Evolutionary conservation across 208 protist genomes (phyloP).

Genomic region (Trypanosoma theileri): DNA sequence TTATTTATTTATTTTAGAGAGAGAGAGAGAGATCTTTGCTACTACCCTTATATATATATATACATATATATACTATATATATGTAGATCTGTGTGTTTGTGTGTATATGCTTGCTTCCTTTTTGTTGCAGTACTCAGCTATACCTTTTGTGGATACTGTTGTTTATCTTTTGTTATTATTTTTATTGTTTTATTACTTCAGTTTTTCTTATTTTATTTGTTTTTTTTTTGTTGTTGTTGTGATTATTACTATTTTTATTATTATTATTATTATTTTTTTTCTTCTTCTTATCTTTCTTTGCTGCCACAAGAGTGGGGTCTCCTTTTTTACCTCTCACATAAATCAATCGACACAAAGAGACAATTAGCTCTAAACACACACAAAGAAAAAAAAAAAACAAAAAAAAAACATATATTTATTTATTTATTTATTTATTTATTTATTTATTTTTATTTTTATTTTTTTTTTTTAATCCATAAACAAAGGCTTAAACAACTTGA

Average conservation of each 20-base stretch:
- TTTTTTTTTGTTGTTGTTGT: background rate
- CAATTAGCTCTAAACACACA: background rate
- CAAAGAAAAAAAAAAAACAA: constrained; percentile 8
- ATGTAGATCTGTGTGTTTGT: background rate
- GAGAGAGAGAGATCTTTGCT: background rate
- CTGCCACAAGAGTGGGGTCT: no score
- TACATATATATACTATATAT: no score
- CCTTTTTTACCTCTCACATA: background rate
- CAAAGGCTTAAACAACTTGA: no score
- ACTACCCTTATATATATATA: no score
- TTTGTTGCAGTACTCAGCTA: background rate
- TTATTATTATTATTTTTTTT: no score
- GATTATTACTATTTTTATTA: no score
- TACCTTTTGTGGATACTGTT: background rate
- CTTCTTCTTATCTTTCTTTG: no score
- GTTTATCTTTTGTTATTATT: background rate
- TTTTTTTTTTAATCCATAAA: constrained; percentile 22
- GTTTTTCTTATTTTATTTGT: no score
- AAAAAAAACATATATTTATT: constrained; percentile 1
- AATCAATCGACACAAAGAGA: background rate
- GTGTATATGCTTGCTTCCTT: background rate
- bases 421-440: constrained; percentile 5
- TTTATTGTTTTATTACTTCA: background rate
- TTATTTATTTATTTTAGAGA: constrained; percentile 7
- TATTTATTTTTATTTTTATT: constrained; percentile 19